These are phyloP conservation scores for Parathielavia hyrcaniae DNA, from an alignment of 495 filamentous ascomycete species.

Conservation along the genomic window DNA sequence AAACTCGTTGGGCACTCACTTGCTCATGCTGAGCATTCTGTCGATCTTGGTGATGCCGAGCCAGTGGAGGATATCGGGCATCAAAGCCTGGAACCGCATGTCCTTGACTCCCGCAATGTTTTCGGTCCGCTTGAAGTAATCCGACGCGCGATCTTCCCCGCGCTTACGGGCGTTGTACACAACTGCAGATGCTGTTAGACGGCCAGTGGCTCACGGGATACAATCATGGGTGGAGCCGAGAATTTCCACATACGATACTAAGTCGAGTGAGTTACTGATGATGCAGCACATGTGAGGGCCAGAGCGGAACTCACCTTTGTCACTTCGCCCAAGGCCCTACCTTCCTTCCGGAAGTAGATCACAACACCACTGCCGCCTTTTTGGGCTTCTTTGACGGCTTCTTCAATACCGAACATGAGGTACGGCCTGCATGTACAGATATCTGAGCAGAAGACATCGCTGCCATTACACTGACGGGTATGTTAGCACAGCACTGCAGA, in stretches of 20 bases:
- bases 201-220: conserved; percentile 15
- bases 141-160: conserved; percentile 80
- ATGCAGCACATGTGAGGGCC: neutral
- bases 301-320: conserved; percentile 59
- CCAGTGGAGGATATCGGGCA: conserved; percentile 98
- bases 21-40: conserved; percentile 97
- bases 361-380: conserved; percentile 91
- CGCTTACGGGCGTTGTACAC: conserved; percentile 94
- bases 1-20: conserved; percentile 49
- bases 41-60: conserved; percentile 98
- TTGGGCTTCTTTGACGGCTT: conserved; percentile 95
- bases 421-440: conserved; percentile 98
- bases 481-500: conserved; percentile 15
- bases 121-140: conserved; percentile 96
- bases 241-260: conserved; percentile 43
- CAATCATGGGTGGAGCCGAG: conserved; percentile 1
- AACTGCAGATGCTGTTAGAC: conserved; percentile 44
- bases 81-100: conserved; percentile 99
- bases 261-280: conserved; percentile 22
- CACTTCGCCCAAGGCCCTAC: conserved; percentile 90
- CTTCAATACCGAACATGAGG: conserved; percentile 91
- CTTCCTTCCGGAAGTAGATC: conserved; percentile 99
- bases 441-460: conserved; percentile 96
- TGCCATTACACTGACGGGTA: conserved; percentile 68
- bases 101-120: conserved; percentile 96